Percentiles rank a stretch among this genome's conserved stretches.
These are phyloP conservation scores for Dothiorella sarmentorum DNA, from an alignment of 2,329 filamentous ascomycete genomes.

Conservation along the genomic window DNA sequence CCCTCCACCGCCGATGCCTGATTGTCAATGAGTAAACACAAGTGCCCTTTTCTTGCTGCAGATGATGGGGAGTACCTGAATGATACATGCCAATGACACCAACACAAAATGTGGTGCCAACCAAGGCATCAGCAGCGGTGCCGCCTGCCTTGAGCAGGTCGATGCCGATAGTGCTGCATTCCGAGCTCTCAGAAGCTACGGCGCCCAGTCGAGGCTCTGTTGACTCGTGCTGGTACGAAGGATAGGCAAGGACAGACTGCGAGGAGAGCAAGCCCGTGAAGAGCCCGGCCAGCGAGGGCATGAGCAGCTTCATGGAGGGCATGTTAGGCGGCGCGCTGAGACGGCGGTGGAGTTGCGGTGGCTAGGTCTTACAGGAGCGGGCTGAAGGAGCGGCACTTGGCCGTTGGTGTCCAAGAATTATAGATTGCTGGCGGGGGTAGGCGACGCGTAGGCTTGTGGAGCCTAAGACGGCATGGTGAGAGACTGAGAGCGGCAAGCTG, in stretches of 20 bases:
- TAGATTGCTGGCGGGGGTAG: neutral
- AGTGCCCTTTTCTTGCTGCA: too few relatives aligned
- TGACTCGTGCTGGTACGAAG: neutral
- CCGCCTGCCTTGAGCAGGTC: constrained; percentile 48
- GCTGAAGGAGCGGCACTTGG: neutral
- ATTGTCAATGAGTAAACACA: constrained; percentile 27
- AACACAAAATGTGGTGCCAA: constrained; percentile 47
- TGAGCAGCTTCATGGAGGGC: constrained; percentile 6
- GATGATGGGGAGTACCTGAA: constrained; percentile 23
- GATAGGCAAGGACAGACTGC: constrained; percentile 9
- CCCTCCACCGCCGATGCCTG: constrained; percentile 82
- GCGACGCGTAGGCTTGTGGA: constrained; percentile 1
- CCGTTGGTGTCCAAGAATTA: neutral
- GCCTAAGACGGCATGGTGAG: neutral
- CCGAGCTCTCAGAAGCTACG: constrained; percentile 44
- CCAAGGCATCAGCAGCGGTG: constrained; percentile 49
- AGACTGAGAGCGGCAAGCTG: neutral
- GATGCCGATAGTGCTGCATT: constrained; percentile 48
- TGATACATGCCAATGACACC: constrained; percentile 50
- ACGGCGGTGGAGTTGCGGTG: neutral
- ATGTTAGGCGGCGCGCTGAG: neutral
- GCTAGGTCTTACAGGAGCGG: neutral
- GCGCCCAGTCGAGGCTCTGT: constrained; percentile 34
- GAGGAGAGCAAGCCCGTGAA: constrained; percentile 12
- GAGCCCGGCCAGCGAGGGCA: constrained; percentile 16